phyloP scores from a whole-genome alignment of 2,329 filamentous ascomycete species.

The Davidsoniella neocaledoniae region DNA sequence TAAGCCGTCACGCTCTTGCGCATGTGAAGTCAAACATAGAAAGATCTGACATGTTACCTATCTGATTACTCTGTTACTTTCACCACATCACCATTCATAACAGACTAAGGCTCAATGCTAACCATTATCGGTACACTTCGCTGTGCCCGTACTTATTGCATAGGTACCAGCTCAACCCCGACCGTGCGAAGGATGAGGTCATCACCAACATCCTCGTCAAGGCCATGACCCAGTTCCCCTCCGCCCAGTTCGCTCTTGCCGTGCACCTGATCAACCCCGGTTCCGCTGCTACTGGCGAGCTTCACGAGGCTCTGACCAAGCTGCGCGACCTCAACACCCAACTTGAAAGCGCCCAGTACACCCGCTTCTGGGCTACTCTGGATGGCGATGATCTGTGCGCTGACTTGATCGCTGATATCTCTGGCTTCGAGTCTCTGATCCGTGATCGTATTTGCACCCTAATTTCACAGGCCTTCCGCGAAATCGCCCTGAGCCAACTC shows the following conservation, averaged over 20 bases:
- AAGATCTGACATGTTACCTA: constrained; percentile 60
- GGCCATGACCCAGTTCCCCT: constrained; percentile 91
- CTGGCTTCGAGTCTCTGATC: constrained; percentile 88
- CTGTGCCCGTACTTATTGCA: background rate
- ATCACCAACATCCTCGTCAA: constrained; percentile 99
- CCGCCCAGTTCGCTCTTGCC: constrained; percentile 83
- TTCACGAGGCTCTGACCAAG: constrained; percentile 83
- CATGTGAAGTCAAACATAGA: constrained; percentile 11
- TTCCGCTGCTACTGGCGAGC: constrained; percentile 46
- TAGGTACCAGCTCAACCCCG: constrained; percentile 99
- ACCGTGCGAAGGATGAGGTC: constrained; percentile 90
- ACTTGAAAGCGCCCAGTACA: constrained; percentile 80
- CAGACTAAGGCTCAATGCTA: constrained; percentile 1
- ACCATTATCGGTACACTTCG: background rate
- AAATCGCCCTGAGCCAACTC: constrained; percentile 49
- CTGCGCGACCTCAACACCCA: constrained; percentile 70
- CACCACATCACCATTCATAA: background rate
- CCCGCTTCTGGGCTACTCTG: constrained; percentile 80
- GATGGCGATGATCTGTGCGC: constrained; percentile 92
- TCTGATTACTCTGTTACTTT: constrained; percentile 60
- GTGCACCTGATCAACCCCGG: constrained; percentile 86
- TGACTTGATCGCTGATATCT: constrained; percentile 84
- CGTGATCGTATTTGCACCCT: constrained; percentile 78
- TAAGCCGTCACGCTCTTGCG: constrained; percentile 12
- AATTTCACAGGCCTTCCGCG: constrained; percentile 64